These are phyloP conservation scores for Cryphonectria nitschkei DNA, from an alignment of 2,329 filamentous ascomycete species.

Conservation along the genomic window DNA sequence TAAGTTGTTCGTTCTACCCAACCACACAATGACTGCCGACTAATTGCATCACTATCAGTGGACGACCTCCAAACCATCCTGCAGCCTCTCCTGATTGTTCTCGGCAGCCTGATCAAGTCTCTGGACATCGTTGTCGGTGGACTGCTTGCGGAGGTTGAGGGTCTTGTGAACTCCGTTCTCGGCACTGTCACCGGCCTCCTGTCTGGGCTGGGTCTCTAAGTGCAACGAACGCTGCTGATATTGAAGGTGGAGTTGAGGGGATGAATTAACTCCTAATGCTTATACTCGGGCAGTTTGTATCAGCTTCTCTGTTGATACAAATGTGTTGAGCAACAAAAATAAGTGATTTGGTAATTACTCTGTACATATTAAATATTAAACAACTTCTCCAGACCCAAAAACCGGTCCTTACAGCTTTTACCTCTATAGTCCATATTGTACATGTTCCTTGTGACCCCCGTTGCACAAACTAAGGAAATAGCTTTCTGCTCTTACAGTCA, in stretches of 20 bases:
- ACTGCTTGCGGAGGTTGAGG: slow-evolving; percentile 33
- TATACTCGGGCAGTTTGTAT: neutral
- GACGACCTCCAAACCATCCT: slow-evolving; percentile 32
- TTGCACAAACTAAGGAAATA: neutral
- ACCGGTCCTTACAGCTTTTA: neutral
- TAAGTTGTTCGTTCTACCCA: slow-evolving; percentile 22
- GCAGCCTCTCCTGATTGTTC: slow-evolving; percentile 34
- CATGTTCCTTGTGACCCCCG: neutral
- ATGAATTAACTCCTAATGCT: slow-evolving; percentile 16
- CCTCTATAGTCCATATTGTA: neutral
- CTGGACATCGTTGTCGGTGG: slow-evolving; percentile 35
- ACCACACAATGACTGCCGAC: neutral
- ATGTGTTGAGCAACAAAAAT: neutral
- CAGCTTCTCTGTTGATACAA: neutral
- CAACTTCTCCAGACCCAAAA: neutral
- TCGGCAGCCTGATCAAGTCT: slow-evolving; percentile 33
- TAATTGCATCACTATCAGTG: slow-evolving; percentile 4
- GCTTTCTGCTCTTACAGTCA: neutral
- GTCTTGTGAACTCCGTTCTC: slow-evolving; percentile 32
- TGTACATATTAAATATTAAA: slow-evolving; percentile 7
- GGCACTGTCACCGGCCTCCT: slow-evolving; percentile 31
- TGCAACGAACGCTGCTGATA: too few species aligned
- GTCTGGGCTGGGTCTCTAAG: slow-evolving; percentile 28
- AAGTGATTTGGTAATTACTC: neutral
- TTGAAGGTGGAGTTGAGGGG: neutral